phyloP scores from a whole-genome alignment of 345 rosid genomes.

The Stellera chamaejasme region DNA sequence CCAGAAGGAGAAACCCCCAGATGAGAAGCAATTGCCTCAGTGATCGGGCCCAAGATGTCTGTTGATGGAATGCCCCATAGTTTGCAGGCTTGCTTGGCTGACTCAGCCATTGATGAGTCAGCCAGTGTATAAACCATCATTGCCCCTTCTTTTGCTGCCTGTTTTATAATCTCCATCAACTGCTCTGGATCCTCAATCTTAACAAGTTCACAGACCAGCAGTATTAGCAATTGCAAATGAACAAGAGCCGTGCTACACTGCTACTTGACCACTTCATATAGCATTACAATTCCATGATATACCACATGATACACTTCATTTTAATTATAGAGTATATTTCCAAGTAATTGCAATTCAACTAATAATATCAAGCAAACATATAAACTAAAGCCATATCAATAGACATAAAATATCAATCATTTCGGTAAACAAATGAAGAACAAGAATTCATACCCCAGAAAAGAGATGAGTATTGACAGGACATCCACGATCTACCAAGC shows the following conservation, averaged over 20 bases:
- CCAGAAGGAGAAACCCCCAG: conserved; percentile 80
- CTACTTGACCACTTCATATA: no score
- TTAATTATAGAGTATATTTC: no score
- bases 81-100: conserved; percentile 60
- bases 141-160: conserved; percentile 85
- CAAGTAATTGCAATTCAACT: no score
- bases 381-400: no score
- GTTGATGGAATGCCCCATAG: conserved; percentile 62
- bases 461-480: conserved; percentile 86
- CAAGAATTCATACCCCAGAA: conserved; percentile 61
- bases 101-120: conserved; percentile 68
- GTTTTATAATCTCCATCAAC: conserved; percentile 64
- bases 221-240: no score
- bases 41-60: conserved; percentile 82
- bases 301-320: no score
- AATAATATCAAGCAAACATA: no score
- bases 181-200: conserved; percentile 69
- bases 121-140: conserved; percentile 67
- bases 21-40: conserved; percentile 72
- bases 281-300: no score
- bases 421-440: not conserved
- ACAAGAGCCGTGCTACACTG: no score
- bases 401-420: no score
- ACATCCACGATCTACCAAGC: conserved; percentile 84
- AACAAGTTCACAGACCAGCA: not conserved